Percentiles rank a stretch among this genome's conserved stretches.
Evolutionary conservation across 2,329 filamentous ascomycete genomes (phyloP).

Genomic region (Epichloe sibirici): DNA sequence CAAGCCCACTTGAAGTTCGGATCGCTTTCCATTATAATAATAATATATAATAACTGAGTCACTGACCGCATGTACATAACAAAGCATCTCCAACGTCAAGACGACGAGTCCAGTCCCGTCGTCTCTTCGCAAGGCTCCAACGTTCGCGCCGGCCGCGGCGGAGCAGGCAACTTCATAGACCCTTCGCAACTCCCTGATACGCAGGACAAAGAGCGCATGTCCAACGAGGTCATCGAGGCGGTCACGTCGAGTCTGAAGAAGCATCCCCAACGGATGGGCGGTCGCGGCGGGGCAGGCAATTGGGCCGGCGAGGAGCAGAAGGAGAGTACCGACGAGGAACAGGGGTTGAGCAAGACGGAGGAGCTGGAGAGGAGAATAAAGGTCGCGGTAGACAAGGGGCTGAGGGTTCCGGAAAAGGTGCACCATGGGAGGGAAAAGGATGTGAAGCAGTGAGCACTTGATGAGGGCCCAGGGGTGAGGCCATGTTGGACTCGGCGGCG

Average conservation of each 20-base stretch:
- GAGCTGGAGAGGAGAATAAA: conserved; percentile 30
- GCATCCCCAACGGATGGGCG: conserved; percentile 17
- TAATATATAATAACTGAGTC: too few species aligned
- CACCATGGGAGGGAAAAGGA: conserved; percentile 21
- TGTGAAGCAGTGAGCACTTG: background rate
- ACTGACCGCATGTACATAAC: too few species aligned
- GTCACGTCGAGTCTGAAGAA: conserved; percentile 20
- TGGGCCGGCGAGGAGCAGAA: conserved; percentile 25
- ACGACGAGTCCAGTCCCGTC: conserved; percentile 3
- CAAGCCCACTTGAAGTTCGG: too few species aligned
- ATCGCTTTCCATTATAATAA: too few species aligned
- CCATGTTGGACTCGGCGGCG: too few species aligned
- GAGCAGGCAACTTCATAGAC: conserved; percentile 47
- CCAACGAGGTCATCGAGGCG: conserved; percentile 21
- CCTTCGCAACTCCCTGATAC: conserved; percentile 20
- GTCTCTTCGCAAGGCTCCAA: conserved; percentile 10
- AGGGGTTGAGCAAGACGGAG: conserved; percentile 19
- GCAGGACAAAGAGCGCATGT: conserved; percentile 22
- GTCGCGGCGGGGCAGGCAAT: conserved; percentile 48
- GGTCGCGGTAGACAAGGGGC: conserved; percentile 34
- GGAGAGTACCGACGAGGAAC: conserved; percentile 10
- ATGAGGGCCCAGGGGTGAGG: too few species aligned
- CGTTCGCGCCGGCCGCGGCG: conserved; percentile 21
- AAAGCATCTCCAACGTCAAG: conserved; percentile 29
- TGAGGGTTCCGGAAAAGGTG: conserved; percentile 34